phyloP scores from a whole-genome alignment of 257 asterid genomes.

The Penstemon davidsonii region DNA sequence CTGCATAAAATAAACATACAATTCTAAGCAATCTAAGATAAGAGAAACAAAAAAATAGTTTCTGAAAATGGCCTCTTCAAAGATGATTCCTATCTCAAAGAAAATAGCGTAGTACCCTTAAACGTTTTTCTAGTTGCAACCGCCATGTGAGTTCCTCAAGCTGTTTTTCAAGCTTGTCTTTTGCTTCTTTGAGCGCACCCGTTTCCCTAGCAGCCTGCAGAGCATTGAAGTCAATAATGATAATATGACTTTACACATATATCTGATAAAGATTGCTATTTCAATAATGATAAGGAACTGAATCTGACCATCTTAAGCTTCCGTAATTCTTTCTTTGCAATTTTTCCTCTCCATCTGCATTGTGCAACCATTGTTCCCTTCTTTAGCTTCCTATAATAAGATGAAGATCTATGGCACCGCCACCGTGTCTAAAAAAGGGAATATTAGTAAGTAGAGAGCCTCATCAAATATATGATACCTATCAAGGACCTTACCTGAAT shows the following conservation, averaged over 20 bases:
- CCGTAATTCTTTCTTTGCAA: slow-evolving; percentile 74
- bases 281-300: slow-evolving; percentile 29
- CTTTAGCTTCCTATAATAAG: slow-evolving; percentile 64
- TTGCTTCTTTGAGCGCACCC: slow-evolving; percentile 98
- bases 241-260: neutral
- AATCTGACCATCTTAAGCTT: slow-evolving; percentile 82
- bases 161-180: slow-evolving; percentile 96
- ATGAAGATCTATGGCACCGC: slow-evolving; percentile 73
- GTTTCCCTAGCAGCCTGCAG: slow-evolving; percentile 97
- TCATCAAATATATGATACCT: slow-evolving; percentile 23
- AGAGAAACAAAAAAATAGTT: slow-evolving; percentile 5
- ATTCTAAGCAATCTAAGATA: slow-evolving; percentile 17
- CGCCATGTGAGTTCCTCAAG: slow-evolving; percentile 97
- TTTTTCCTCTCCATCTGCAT: slow-evolving; percentile 86
- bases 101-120: slow-evolving; percentile 55
- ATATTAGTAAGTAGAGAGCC: slow-evolving; percentile 31
- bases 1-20: slow-evolving; percentile 15
- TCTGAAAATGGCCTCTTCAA: slow-evolving; percentile 1
- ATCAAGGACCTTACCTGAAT: slow-evolving; percentile 64
- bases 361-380: slow-evolving; percentile 73
- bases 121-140: slow-evolving; percentile 90
- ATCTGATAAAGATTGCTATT: slow-evolving; percentile 7
- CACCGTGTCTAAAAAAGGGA: slow-evolving; percentile 63
- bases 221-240: slow-evolving; percentile 15
- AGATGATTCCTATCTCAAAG: slow-evolving; percentile 23